Evolutionary conservation across 176 grass and related monocot species (phyloP).

Genomic region (Avena atlantica): DNA sequence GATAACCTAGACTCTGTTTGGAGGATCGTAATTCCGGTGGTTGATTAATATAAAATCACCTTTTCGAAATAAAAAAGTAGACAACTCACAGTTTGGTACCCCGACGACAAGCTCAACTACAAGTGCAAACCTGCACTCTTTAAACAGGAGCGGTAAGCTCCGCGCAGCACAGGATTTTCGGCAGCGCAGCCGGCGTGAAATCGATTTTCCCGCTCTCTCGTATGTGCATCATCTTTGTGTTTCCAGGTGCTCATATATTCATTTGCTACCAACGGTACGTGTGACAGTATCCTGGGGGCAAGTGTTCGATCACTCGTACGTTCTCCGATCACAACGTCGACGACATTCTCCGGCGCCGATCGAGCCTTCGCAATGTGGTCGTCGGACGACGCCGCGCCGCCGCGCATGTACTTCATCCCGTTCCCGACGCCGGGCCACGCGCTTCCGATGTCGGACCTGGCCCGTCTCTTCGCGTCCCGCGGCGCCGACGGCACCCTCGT

Average conservation of each 20-base stretch:
- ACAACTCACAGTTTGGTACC: no score
- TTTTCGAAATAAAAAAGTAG: no score
- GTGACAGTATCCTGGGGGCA: neutral
- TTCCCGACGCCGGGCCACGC: constrained; percentile 69
- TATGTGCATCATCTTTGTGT: constrained; percentile 40
- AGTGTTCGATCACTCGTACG: neutral
- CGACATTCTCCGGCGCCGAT: neutral
- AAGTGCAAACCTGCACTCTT: no score
- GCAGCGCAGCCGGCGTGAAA: neutral
- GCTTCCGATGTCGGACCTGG: constrained; percentile 70
- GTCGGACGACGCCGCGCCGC: neutral
- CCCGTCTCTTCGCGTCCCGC: constrained; percentile 61
- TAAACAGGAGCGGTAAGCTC: no score
- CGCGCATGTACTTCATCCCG: constrained; percentile 66
- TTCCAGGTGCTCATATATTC: constrained; percentile 16
- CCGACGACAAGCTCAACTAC: no score
- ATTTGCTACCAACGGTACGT: neutral
- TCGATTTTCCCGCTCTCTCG: neutral
- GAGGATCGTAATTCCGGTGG: no score
- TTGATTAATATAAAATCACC: no score
- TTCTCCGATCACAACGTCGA: neutral
- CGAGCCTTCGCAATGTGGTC: constrained; percentile 23
- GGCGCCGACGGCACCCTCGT: constrained; percentile 53
- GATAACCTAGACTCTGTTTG: no score
- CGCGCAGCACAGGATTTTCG: no score